Conservation (phyloP, 2,329 filamentous ascomycete genomes). For the Xylaria multiplex region DNA sequence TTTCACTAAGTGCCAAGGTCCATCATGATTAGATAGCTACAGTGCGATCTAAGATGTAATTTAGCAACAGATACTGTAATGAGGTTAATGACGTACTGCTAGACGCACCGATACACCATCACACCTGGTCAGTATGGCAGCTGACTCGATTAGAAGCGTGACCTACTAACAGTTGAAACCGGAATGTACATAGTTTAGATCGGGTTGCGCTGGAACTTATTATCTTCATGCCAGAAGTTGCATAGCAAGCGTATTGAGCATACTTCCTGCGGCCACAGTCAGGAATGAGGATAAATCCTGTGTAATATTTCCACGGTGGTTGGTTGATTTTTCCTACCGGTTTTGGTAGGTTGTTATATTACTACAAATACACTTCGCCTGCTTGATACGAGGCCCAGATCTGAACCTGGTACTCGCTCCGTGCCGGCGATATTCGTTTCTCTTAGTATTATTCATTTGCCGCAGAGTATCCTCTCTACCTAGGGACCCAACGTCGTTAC, state of each 20-base stretch:
- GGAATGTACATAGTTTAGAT: constrained; percentile 6
- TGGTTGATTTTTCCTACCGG: constrained; percentile 12
- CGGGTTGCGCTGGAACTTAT: constrained; percentile 1
- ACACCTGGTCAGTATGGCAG: not conserved
- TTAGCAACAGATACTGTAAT: not conserved
- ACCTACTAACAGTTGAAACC: constrained; percentile 1
- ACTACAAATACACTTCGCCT: constrained; percentile 34
- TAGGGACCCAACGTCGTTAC: not conserved
- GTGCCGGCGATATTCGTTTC: constrained; percentile 6
- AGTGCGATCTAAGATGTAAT: not conserved
- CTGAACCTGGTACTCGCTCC: constrained; percentile 8
- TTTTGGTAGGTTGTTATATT: constrained; percentile 26
- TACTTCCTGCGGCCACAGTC: constrained; percentile 4
- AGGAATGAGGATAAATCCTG: constrained; percentile 23
- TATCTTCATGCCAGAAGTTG: not conserved
- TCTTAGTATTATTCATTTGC: constrained; percentile 11
- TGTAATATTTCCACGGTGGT: constrained; percentile 16
- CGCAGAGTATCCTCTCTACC: constrained; percentile 7
- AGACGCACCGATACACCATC: not conserved
- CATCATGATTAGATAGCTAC: constrained; percentile 21
- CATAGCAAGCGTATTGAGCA: not conserved
- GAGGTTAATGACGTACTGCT: constrained; percentile 20
- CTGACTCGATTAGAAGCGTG: constrained; percentile 20
- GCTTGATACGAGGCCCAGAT: constrained; percentile 12
- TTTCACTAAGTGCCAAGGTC: constrained; percentile 1